These are phyloP conservation scores for Gossypioides kirkii DNA, from an alignment of 345 rosid genomes.

Conservation along the genomic window DNA sequence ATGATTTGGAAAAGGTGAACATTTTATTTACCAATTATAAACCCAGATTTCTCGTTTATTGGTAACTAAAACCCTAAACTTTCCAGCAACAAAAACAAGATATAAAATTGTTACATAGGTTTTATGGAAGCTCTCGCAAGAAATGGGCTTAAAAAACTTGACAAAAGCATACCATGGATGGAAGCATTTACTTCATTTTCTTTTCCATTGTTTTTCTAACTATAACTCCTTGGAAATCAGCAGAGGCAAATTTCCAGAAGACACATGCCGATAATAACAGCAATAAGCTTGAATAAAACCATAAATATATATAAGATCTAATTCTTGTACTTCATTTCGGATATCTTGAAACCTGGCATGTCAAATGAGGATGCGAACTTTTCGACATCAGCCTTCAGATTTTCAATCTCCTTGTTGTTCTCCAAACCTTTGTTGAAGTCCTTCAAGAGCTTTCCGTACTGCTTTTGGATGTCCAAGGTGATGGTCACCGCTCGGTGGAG, in stretches of 20 bases:
- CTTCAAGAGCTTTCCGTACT: constrained; percentile 80
- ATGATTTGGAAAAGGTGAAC: too few relatives aligned
- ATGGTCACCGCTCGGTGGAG: constrained; percentile 81
- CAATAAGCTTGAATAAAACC: not conserved
- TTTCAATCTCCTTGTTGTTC: constrained; percentile 81
- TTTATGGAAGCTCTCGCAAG: not conserved
- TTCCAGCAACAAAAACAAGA: not conserved
- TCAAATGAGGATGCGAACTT: constrained; percentile 67
- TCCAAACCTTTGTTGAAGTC: constrained; percentile 87
- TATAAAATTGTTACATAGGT: not conserved
- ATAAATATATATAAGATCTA: constrained; percentile 15
- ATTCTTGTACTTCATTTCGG: constrained; percentile 77
- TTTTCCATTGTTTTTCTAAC: not conserved
- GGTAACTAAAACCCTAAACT: not conserved
- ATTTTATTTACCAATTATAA: not conserved
- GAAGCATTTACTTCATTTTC: not conserved
- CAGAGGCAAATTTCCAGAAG: not conserved
- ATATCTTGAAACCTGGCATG: constrained; percentile 79
- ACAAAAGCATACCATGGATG: not conserved
- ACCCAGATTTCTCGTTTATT: not conserved
- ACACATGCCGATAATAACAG: constrained; percentile 13
- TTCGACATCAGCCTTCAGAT: constrained; percentile 78
- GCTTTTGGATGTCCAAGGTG: constrained; percentile 78
- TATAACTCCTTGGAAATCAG: not conserved
- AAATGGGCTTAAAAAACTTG: not conserved